These are phyloP conservation scores for Epichloe amarillans DNA, from an alignment of 2,329 filamentous ascomycete species.

Conservation along the genomic window DNA sequence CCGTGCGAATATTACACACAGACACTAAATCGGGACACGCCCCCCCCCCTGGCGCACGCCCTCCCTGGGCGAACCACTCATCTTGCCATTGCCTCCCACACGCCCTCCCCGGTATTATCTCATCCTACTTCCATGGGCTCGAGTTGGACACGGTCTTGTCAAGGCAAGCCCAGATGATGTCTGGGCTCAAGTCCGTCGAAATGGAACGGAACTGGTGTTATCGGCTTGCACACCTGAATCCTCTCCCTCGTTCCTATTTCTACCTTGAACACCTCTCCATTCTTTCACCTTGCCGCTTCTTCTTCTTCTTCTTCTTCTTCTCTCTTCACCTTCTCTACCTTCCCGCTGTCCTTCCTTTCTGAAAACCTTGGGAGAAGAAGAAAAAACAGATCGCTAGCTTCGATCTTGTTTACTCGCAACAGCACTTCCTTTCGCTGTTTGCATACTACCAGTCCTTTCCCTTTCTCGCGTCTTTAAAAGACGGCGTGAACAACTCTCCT, in stretches of 20 bases:
- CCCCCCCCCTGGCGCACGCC: background rate
- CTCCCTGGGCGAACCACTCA: background rate
- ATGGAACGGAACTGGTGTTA: background rate
- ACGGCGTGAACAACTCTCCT: conserved; percentile 20
- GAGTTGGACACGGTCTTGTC: background rate
- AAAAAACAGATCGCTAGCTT: conserved; percentile 8
- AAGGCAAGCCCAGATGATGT: too few relatives aligned
- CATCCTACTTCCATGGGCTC: background rate
- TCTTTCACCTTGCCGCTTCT: conserved; percentile 6
- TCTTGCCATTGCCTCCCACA: background rate
- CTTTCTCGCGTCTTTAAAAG: conserved; percentile 37
- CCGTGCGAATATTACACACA: background rate
- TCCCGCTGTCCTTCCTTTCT: conserved; percentile 13
- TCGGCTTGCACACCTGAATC: background rate
- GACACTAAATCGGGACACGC: background rate
- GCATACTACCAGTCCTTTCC: conserved; percentile 19
- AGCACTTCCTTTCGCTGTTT: conserved; percentile 17
- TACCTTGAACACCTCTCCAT: background rate
- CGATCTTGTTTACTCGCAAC: conserved; percentile 6
- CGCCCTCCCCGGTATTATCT: background rate
- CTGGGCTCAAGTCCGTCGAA: too few relatives aligned
- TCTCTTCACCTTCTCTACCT: conserved; percentile 5
- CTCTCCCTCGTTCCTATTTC: background rate
- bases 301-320: background rate
- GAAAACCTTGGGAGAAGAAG: background rate